These are phyloP conservation scores for Aspergillus terreus DNA, from an alignment of 2,329 filamentous ascomycete species.

Conservation along the genomic window DNA sequence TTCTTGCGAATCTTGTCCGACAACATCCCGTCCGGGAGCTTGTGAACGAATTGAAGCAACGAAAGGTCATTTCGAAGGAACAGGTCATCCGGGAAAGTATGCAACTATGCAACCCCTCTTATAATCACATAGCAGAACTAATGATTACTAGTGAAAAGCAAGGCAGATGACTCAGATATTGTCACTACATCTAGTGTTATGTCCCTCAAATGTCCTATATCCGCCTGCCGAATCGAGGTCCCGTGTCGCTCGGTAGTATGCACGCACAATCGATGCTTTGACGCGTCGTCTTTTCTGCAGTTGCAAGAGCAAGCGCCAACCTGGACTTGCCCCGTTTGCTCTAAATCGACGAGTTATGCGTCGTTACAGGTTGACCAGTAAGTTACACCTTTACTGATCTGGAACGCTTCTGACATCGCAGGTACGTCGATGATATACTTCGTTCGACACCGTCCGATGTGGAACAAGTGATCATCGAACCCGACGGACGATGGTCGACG, in stretches of 20 bases:
- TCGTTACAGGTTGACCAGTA: constrained; percentile 83
- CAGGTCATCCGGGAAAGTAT: constrained; percentile 80
- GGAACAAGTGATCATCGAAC: constrained; percentile 87
- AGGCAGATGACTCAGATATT: constrained; percentile 83
- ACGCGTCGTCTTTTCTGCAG: constrained; percentile 86
- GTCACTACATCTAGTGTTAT: constrained; percentile 83
- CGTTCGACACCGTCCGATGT: constrained; percentile 64
- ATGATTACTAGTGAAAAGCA: constrained; percentile 63
- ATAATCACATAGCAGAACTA: constrained; percentile 5
- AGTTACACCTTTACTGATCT: constrained; percentile 24
- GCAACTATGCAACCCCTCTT: constrained; percentile 36
- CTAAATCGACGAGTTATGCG: constrained; percentile 75
- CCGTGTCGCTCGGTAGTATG: constrained; percentile 79
- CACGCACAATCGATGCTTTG: constrained; percentile 91
- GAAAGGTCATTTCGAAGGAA: constrained; percentile 72
- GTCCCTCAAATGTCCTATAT: constrained; percentile 88
- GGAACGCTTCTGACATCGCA: constrained; percentile 31
- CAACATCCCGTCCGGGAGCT: constrained; percentile 68
- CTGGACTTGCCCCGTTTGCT: constrained; percentile 95
- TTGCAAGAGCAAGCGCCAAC: constrained; percentile 94
- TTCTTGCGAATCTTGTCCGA: constrained; percentile 73
- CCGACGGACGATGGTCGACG: constrained; percentile 72
- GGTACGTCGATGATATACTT: constrained; percentile 85
- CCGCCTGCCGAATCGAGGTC: constrained; percentile 73
- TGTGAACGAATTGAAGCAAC: constrained; percentile 61